phyloP scores from a whole-genome alignment of 345 rosid species.

The Syzygium aqueum region DNA sequence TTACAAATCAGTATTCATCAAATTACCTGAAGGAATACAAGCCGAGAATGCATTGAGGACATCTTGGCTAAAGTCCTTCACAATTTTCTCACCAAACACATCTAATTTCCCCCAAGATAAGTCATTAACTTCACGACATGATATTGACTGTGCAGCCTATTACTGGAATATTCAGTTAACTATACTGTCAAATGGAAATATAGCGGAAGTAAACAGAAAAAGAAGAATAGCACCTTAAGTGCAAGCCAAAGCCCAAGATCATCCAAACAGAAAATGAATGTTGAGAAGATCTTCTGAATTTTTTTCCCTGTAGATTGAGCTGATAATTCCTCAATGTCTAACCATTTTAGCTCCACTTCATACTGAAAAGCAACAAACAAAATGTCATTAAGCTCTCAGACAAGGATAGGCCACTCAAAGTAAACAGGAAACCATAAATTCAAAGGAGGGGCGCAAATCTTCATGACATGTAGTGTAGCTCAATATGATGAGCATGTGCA shows the following conservation, averaged over 20 bases:
- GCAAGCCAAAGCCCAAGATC: slow-evolving; percentile 86
- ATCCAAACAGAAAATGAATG: slow-evolving; percentile 46
- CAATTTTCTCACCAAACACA: slow-evolving; percentile 20
- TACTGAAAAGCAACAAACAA: slow-evolving; percentile 33
- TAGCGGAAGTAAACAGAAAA: background rate
- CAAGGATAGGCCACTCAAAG: background rate
- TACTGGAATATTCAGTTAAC: background rate
- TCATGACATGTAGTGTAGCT: background rate
- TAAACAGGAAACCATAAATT: background rate
- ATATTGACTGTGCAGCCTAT: slow-evolving; percentile 70
- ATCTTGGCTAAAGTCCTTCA: slow-evolving; percentile 37
- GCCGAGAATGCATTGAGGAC: slow-evolving; percentile 32
- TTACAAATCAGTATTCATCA: background rate
- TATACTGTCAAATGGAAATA: background rate
- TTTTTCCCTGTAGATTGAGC: slow-evolving; percentile 27
- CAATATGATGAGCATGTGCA: background rate
- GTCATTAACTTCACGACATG: slow-evolving; percentile 31
- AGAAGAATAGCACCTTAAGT: slow-evolving; percentile 37
- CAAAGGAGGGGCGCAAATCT: background rate
- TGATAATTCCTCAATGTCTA: slow-evolving; percentile 26
- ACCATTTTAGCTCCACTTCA: slow-evolving; percentile 17
- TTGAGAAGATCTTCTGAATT: slow-evolving; percentile 27
- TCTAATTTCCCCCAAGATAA: slow-evolving; percentile 32
- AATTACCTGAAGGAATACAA: slow-evolving; percentile 46
- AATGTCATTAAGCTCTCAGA: slow-evolving; percentile 2